Evolutionary conservation across 306 rosid species (phyloP).

Genomic region (Alnus glutinosa): DNA sequence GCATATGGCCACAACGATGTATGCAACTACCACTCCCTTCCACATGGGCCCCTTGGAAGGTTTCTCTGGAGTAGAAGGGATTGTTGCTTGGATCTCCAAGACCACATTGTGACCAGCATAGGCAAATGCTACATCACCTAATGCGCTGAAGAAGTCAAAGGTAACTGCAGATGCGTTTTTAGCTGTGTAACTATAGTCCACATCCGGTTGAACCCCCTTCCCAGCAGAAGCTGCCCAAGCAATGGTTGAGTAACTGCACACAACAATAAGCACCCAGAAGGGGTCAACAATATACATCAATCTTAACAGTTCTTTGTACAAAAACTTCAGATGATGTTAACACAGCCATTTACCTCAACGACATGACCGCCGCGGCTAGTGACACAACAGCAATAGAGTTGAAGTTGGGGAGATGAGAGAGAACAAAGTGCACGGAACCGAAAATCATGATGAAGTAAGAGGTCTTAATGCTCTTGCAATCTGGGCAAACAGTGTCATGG

Average conservation of each 20-base stretch:
- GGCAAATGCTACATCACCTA: slow-evolving; percentile 85
- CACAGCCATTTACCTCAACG: slow-evolving; percentile 44
- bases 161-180: slow-evolving; percentile 18
- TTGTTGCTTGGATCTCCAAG: slow-evolving; percentile 88
- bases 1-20: slow-evolving; percentile 70
- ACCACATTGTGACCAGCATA: slow-evolving; percentile 92
- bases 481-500: slow-evolving; percentile 49
- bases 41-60: slow-evolving; percentile 93
- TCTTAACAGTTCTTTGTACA: neutral
- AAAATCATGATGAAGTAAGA: slow-evolving; percentile 62
- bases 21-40: slow-evolving; percentile 73
- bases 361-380: slow-evolving; percentile 75
- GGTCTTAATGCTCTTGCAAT: slow-evolving; percentile 35
- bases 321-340: neutral
- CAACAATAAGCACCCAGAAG: neutral
- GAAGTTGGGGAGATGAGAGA: slow-evolving; percentile 75
- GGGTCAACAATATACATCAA: neutral
- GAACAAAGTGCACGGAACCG: slow-evolving; percentile 53
- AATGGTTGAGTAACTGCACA: slow-evolving; percentile 66
- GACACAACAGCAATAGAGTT: slow-evolving; percentile 69
- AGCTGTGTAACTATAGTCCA: slow-evolving; percentile 45
- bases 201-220: slow-evolving; percentile 42
- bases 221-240: slow-evolving; percentile 64
- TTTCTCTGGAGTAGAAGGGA: slow-evolving; percentile 69
- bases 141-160: slow-evolving; percentile 56